Base-by-base conservation (phyloP, 352 stramenopile species). In the Pythium myriotylum region DNA sequence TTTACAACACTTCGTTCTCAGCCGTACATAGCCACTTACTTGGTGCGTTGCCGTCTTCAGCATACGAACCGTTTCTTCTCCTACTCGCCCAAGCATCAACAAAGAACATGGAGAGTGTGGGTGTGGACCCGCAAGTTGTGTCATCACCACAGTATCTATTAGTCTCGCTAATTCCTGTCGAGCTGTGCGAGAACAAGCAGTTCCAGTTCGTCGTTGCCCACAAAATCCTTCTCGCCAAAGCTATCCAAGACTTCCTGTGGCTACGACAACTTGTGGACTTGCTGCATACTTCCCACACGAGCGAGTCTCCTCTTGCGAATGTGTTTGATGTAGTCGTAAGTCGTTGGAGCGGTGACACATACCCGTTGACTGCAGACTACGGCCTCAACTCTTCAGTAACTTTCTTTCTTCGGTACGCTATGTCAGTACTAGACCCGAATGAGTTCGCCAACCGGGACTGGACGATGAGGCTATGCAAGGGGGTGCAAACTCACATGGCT, bases 401-500 rank as follows among this genome's bases (percentile, higher is more conserved):
- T 8, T 88, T 89, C 39, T 93, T 91, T 56, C 56, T 93, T 19
- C 78, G 78, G 33, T 88, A 86, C 35, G 70, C 67, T n/a, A 63
- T 91, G 37, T 58, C 61, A 7, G 59, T 61, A 22, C 52, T 92
- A 16, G 27, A 62, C 6, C 20, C 46, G 20, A 50, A 63, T 19
- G 27, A 35, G 14, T 49, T 84, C n/a, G 49, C 33, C 2, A 32
- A 77, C 4, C 68, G 68, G 22, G 77, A 88, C 43, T 92, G 84
- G 81, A 78, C 79, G 13, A 71, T 77, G 19, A 84, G 85, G 59
- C 41, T 92, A 13, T 90, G 81, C 54, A 84, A 88, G 54, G 84
- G 84, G 13, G 77, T 92, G 2, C 84, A 92, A 69, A 66, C 77
- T 13, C 81, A 91, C 67, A 89, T 92, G 77, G 70, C 59, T 8